Evolutionary conservation across 352 stramenopile genomes (phyloP).

Genomic region (Blastocystis sp.): DNA sequence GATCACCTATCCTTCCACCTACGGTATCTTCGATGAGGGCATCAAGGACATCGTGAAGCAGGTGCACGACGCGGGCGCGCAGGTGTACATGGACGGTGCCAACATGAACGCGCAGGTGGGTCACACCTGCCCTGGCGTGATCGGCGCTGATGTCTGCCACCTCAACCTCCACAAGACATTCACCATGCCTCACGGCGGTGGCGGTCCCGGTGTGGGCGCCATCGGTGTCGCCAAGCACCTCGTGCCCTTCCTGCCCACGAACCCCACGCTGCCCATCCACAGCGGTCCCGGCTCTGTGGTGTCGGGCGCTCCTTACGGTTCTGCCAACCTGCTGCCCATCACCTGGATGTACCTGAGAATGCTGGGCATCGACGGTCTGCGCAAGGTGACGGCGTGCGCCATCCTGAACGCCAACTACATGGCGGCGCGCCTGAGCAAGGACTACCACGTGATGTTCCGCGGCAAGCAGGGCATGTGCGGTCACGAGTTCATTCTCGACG

Average conservation of each 20-base stretch:
- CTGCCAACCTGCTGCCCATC: conserved; percentile 95
- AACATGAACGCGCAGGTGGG: conserved; percentile 99
- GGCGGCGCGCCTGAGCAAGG: conserved; percentile 88
- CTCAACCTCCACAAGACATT: conserved; percentile 99
- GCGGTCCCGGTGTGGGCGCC: conserved; percentile 89
- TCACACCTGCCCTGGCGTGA: conserved; percentile 91
- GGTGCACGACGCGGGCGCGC: conserved; percentile 92
- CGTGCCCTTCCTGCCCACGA: conserved; percentile 92
- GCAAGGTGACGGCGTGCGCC: conserved; percentile 84
- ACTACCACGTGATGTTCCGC: conserved; percentile 91
- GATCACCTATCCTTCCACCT: conserved; percentile 99
- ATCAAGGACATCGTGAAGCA: conserved; percentile 94
- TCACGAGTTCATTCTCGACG: conserved; percentile 99
- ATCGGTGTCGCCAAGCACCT: conserved; percentile 91
- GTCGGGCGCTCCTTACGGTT: conserved; percentile 93
- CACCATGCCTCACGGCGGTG: conserved; percentile 96
- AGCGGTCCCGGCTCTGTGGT: conserved; percentile 80
- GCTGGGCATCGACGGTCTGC: conserved; percentile 91
- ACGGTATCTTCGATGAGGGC: conserved; percentile 96
- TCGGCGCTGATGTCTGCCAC: conserved; percentile 97
- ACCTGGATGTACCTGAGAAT: conserved; percentile 99
- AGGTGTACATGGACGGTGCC: conserved; percentile 99
- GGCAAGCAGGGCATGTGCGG: conserved; percentile 94
- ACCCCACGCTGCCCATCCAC: conserved; percentile 84
- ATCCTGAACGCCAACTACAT: conserved; percentile 99